Conservation (phyloP, 2,329 filamentous ascomycete genomes). For the Tetracladium maxilliforme region DNA sequence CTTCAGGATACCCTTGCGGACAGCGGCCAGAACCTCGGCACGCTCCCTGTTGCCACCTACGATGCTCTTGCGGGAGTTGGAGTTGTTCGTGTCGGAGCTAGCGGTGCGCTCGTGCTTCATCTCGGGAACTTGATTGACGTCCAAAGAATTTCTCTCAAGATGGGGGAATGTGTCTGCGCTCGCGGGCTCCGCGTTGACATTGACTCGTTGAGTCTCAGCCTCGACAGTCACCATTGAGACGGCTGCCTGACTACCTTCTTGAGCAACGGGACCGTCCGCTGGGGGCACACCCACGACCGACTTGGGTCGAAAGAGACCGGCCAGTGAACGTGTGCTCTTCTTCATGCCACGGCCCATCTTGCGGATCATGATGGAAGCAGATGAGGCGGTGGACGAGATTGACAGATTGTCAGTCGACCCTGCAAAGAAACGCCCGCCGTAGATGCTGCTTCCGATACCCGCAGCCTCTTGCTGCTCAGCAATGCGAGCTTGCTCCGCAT, state of each 20-base stretch:
- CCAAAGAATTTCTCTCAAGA: slow-evolving; percentile 68
- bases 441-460: slow-evolving; percentile 87
- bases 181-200: slow-evolving; percentile 55
- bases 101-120: slow-evolving; percentile 28
- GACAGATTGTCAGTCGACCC: slow-evolving; percentile 92
- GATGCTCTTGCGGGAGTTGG: slow-evolving; percentile 68
- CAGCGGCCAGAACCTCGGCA: slow-evolving; percentile 79
- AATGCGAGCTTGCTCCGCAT: slow-evolving; percentile 83
- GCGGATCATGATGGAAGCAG: slow-evolving; percentile 83
- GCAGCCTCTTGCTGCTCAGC: slow-evolving; percentile 84
- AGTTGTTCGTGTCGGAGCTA: slow-evolving; percentile 44
- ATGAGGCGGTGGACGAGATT: slow-evolving; percentile 79
- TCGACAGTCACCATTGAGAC: slow-evolving; percentile 95
- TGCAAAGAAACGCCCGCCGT: slow-evolving; percentile 73
- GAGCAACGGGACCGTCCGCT: slow-evolving; percentile 47
- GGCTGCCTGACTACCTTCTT: slow-evolving; percentile 59
- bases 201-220: slow-evolving; percentile 70
- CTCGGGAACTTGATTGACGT: slow-evolving; percentile 24
- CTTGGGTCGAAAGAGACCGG: slow-evolving; percentile 89
- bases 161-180: slow-evolving; percentile 72
- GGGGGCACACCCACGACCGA: slow-evolving; percentile 69
- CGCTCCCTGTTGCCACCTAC: slow-evolving; percentile 81
- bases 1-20: slow-evolving; percentile 93
- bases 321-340: slow-evolving; percentile 78
- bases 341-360: slow-evolving; percentile 99